Base-by-base conservation (phyloP, 2,329 filamentous ascomycete species). In the Alternaria triticina region DNA sequence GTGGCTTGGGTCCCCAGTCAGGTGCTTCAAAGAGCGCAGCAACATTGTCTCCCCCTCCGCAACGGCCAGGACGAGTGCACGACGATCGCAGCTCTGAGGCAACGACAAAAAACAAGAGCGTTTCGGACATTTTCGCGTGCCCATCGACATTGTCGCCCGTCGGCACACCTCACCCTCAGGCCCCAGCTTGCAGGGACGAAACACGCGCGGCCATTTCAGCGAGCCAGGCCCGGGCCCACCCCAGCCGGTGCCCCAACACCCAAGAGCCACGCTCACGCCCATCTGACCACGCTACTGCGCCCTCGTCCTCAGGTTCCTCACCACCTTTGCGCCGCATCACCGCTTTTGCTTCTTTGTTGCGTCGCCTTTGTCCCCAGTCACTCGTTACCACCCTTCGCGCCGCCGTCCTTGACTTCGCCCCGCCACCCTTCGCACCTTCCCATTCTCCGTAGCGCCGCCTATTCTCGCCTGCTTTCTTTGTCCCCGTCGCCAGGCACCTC, bases 171-270 rank as follows among this genome's bases (percentile, higher is more conserved):
- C 65, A 65, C 57, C 46, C 36, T 49, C 66, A 59, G 68, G 68
- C 66, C 66, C 62, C 50, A 50, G 66, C 68, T 62, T 57, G 44
- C 54, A 27, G 30, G 64, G 62, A 65, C 68, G 68, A 70, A 70
- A 70, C 67, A 67, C 65, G 65, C 61, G 65, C 57, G 65, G 66
- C 66, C 45, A 54, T 12, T 36, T 30, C 46, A 60, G 50, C 55
- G 57, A 64, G 49, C 65, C 58, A 62, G 58, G 47, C 58, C 55
- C 59, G 12, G 62, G 36, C 65, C 65, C 56, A 57, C 67, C 63
- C 61, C 36, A 40, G 36, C 36, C 36, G 36, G 36, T n/a, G 36
- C 36, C 36, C 64, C 64, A 67, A 65, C 64, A 67, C 50, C 61
- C 61, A 62, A 51, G 36, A 36, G 28, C 28, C 64, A 27, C 51